A percentile compares a stretch with the other conserved stretches of the same genome.
These are phyloP conservation scores for Pseudisothecium myosuroides DNA, from an alignment of 225 moss, liverwort and hornwort genomes.

Conservation along the genomic window DNA sequence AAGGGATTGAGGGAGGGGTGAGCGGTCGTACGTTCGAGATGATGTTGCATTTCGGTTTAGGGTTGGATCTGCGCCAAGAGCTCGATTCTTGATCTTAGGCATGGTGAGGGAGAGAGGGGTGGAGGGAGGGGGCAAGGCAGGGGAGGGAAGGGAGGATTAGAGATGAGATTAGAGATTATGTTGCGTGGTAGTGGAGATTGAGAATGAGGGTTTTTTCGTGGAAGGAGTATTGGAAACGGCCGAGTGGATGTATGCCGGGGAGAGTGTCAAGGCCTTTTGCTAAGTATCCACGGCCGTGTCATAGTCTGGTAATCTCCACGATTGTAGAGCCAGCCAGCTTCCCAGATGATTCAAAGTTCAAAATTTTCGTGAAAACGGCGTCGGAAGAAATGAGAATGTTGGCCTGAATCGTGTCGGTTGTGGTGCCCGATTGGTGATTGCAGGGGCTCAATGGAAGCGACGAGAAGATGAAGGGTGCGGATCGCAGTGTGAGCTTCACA, in stretches of 20 bases:
- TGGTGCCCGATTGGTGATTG: neutral
- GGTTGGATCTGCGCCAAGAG: neutral
- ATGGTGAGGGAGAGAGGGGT: neutral
- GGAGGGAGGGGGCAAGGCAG: too few relatives aligned
- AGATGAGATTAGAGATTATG: neutral
- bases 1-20: neutral
- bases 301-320: conserved; percentile 18
- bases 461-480: conserved; percentile 13
- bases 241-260: conserved; percentile 3
- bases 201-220: conserved; percentile 10
- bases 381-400: neutral
- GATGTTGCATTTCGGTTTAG: neutral
- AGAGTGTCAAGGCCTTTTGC: neutral
- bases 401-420: neutral
- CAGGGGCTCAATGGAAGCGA: conserved; percentile 19
- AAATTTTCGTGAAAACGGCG: neutral
- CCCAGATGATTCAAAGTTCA: neutral
- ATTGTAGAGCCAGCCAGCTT: neutral
- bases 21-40: neutral
- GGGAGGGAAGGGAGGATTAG: neutral
- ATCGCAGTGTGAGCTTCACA: conserved; percentile 6
- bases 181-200: neutral
- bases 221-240: conserved; percentile 19
- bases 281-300: neutral
- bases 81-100: neutral